phyloP scores from a whole-genome alignment of 1,284 basidiomycete species.

The Sporisorium reilianum region DNA sequence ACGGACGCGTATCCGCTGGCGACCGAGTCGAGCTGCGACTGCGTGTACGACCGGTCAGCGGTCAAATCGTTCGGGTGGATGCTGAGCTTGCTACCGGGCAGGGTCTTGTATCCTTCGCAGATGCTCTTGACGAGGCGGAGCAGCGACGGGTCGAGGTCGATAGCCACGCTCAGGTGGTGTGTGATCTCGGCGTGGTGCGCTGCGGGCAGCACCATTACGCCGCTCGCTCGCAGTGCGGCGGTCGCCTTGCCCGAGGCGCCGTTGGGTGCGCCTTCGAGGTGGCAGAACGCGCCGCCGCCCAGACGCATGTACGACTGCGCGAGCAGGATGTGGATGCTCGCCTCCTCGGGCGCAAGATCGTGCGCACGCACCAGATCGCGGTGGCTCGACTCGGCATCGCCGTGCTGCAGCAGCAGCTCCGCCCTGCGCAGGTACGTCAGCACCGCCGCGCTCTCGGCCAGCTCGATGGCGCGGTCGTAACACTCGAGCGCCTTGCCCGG shows the following conservation, averaged over 20 bases:
- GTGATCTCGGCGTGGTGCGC: slow-evolving; percentile 56
- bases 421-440: slow-evolving; percentile 45
- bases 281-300: slow-evolving; percentile 60
- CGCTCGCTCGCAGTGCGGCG: slow-evolving; percentile 16
- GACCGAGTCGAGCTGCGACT: slow-evolving; percentile 15
- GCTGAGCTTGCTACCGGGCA: slow-evolving; percentile 32
- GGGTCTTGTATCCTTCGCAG: slow-evolving; percentile 48
- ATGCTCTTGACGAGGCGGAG: slow-evolving; percentile 51
- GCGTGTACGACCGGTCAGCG: slow-evolving; percentile 10
- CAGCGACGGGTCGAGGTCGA: slow-evolving; percentile 58
- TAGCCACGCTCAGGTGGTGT: slow-evolving; percentile 58
- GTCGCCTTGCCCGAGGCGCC: neutral
- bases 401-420: slow-evolving; percentile 36
- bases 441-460: slow-evolving; percentile 25
- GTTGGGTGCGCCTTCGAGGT: slow-evolving; percentile 25
- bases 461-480: slow-evolving; percentile 39
- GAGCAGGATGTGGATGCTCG: slow-evolving; percentile 63
- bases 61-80: neutral
- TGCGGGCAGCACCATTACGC: slow-evolving; percentile 30
- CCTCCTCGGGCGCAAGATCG: slow-evolving; percentile 61
- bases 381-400: slow-evolving; percentile 49
- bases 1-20: neutral
- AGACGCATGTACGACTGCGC: slow-evolving; percentile 67
- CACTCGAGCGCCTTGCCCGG: slow-evolving; percentile 38
- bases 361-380: slow-evolving; percentile 56